Conservation (phyloP, 108 stramenopile species). For the Fragilaria radians region DNA sequence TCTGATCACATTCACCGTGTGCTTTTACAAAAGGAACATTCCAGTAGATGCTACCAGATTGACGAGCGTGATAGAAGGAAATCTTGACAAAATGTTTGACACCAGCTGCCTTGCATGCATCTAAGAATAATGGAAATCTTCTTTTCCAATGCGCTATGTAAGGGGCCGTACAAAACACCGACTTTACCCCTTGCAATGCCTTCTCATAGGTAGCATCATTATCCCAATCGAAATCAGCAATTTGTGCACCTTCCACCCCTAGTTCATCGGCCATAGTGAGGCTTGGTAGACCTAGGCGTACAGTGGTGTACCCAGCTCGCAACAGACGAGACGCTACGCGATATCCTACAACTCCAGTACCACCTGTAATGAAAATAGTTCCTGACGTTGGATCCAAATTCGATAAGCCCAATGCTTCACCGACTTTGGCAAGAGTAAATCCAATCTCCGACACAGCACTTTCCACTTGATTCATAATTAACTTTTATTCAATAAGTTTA, state of each 20-base stretch:
- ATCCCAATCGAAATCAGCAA: slow-evolving; percentile 29
- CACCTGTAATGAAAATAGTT: slow-evolving; percentile 28
- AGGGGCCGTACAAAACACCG: slow-evolving; percentile 30
- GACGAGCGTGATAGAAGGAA: slow-evolving; percentile 31
- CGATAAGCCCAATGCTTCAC: slow-evolving; percentile 9
- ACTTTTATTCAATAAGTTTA: background rate
- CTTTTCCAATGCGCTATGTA: slow-evolving; percentile 20
- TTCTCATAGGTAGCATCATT: slow-evolving; percentile 23
- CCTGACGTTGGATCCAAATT: slow-evolving; percentile 14
- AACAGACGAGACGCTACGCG: slow-evolving; percentile 24
- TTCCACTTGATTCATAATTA: background rate
- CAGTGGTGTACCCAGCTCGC: slow-evolving; percentile 13
- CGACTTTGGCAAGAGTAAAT: background rate
- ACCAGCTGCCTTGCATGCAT: slow-evolving; percentile 27
- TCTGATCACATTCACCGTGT: slow-evolving; percentile 32
- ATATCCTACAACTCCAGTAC: slow-evolving; percentile 38
- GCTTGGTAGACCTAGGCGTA: slow-evolving; percentile 17
- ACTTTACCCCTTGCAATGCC: slow-evolving; percentile 30
- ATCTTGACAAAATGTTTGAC: slow-evolving; percentile 33
- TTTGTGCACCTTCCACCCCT: slow-evolving; percentile 16
- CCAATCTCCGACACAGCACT: background rate
- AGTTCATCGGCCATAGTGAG: background rate
- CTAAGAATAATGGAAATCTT: slow-evolving; percentile 25
- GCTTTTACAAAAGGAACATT: slow-evolving; percentile 27
- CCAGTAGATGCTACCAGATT: slow-evolving; percentile 11